phyloP scores from a whole-genome alignment of 2,329 filamentous ascomycete genomes.

The Huntiella abstrusa region DNA sequence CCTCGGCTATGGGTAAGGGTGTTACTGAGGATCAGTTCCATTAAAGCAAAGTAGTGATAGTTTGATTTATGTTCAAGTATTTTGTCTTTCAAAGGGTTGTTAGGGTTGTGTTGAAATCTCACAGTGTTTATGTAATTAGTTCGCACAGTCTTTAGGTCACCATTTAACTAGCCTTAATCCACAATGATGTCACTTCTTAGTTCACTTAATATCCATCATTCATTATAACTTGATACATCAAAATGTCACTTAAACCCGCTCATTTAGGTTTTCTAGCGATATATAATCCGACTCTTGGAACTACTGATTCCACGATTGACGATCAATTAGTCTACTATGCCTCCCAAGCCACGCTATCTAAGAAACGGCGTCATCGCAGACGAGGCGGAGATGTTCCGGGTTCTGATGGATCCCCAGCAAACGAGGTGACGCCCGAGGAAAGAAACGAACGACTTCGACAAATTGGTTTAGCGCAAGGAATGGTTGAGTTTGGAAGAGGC shows the following conservation, averaged over 20 bases:
- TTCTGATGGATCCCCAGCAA: slow-evolving; percentile 3
- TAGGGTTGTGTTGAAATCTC: not conserved
- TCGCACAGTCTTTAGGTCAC: not conserved
- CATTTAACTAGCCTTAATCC: not conserved
- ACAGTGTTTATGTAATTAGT: not conserved
- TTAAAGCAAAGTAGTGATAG: slow-evolving; percentile 12
- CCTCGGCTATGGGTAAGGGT: slow-evolving; percentile 89
- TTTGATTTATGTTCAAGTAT: not conserved
- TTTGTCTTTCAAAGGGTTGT: not conserved
- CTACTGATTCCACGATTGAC: slow-evolving; percentile 37
- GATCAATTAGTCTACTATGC: slow-evolving; percentile 91
- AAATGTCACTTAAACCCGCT: slow-evolving; percentile 9
- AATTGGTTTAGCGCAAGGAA: slow-evolving; percentile 89
- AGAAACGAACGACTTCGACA: slow-evolving; percentile 77
- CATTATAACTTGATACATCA: not conserved
- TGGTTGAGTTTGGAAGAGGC: slow-evolving; percentile 79
- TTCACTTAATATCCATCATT: not conserved
- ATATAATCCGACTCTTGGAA: slow-evolving; percentile 72
- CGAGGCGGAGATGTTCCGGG: slow-evolving; percentile 1
- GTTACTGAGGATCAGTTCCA: slow-evolving; percentile 98
- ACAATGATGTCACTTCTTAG: slow-evolving; percentile 5
- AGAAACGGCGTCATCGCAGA: slow-evolving; percentile 21
- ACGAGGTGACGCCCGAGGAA: slow-evolving; percentile 36
- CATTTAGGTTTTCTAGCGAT: slow-evolving; percentile 72
- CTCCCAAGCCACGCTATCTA: slow-evolving; percentile 31